Base-by-base conservation (phyloP, 2,329 filamentous ascomycete genomes). In the Epichloe typhina region DNA sequence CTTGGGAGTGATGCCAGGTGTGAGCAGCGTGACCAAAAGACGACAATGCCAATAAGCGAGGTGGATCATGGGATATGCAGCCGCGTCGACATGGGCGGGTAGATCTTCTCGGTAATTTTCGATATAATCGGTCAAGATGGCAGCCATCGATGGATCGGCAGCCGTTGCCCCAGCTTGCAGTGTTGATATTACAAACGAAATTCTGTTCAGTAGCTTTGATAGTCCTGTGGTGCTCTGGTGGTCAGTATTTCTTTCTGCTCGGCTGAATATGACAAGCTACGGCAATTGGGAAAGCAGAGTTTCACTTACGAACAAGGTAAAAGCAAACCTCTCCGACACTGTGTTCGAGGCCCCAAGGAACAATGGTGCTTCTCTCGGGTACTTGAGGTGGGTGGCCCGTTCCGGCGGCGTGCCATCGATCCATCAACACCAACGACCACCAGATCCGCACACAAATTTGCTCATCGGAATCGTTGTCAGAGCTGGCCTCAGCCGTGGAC, bases 381-480 rank as follows among this genome's bases (percentile, higher is more conserved):
- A 88, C 79, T 52, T 82, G 71, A 12, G 79, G 56, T 1, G 82
- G 79, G 54, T 75, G 79, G 12, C 77, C 79, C 4, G 77, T 83
- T 21, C 79, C 81, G n/a, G 80, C 75, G 4, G 84, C 81, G 61
- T 86, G 80, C 82, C 83, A 88, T 15, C 83, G 76, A 59, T 88
- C 84, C 55, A 88, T 75, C 55, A 84, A 74, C 44, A 87, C 76
- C 36, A 88, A 68, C 13, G 80, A 78, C 80, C 82, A 87, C 84
- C 84, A 88, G 17, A 83, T 75, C 42, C 82, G 75, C 47, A 82
- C 70, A 2, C 75, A 75, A 4, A 87, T 68, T 17, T 78, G 77
- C 47, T 82, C 78, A 43, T 83, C 78, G 19, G 75, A 76, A 60
- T 86, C 80, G 2, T 69, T 60, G 49, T 83, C 77, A 9, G 69